Conservation (phyloP, 139 green algal species). For the Penium margaritaceum region DNA sequence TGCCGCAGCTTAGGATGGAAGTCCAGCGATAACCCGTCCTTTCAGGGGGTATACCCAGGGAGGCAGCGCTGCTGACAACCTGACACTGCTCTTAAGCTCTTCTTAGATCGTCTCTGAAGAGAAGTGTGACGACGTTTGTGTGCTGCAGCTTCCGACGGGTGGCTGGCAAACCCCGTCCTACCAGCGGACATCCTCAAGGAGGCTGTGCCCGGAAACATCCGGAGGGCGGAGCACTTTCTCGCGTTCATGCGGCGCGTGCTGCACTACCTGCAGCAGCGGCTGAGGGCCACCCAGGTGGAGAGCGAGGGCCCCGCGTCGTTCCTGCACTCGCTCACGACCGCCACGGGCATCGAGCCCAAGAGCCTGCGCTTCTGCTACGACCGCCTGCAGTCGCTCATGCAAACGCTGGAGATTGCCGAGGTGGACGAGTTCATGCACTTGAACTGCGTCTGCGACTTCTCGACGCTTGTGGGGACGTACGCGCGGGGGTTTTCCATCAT, state of each 20-base stretch:
- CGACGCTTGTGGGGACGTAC: conserved; percentile 91
- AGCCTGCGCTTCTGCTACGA: conserved; percentile 94
- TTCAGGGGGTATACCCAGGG: too few relatives aligned
- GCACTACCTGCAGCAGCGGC: conserved; percentile 64
- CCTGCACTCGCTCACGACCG: conserved; percentile 60
- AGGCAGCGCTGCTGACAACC: too few relatives aligned
- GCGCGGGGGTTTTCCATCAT: conserved; percentile 90
- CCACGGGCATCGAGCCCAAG: conserved; percentile 62
- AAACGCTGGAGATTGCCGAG: conserved; percentile 91
- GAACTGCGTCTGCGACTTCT: conserved; percentile 90
- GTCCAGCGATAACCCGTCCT: too few relatives aligned
- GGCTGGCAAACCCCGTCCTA: conserved; percentile 77
- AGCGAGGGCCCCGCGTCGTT: conserved; percentile 73
- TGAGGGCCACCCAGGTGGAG: conserved; percentile 61
- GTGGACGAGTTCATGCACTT: conserved; percentile 79
- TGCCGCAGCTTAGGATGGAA: too few relatives aligned
- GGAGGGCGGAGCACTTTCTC: conserved; percentile 92
- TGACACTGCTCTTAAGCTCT: too few relatives aligned
- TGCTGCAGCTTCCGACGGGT: conserved; percentile 60
- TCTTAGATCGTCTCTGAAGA: too few relatives aligned
- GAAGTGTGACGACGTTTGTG: too few relatives aligned
- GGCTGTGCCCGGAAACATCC: conserved; percentile 87
- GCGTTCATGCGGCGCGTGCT: conserved; percentile 88
- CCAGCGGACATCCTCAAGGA: conserved; percentile 80
- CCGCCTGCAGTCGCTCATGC: conserved; percentile 79